A percentile compares a stretch with the other conserved stretches of the same genome.
These are phyloP conservation scores for Monotropa hypopitys DNA, from an alignment of 179 eudicot genomes.

Conservation along the genomic window DNA sequence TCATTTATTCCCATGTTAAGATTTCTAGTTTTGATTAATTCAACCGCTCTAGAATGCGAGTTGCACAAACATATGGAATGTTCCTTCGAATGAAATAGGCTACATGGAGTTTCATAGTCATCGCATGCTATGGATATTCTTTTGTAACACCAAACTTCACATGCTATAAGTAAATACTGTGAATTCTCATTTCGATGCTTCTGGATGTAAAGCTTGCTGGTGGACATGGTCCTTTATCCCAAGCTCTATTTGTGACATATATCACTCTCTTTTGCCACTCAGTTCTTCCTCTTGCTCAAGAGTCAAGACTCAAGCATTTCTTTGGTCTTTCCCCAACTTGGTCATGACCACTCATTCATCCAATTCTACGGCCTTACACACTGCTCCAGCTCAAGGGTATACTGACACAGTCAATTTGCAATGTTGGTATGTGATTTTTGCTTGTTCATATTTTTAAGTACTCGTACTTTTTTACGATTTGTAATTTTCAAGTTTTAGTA, in stretches of 20 bases:
- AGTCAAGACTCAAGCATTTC: not conserved
- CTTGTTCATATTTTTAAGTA: too few relatives aligned
- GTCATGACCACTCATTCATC: slow-evolving; percentile 94
- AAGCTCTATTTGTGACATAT: not conserved
- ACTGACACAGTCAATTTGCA: slow-evolving; percentile 63
- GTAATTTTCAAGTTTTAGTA: too few relatives aligned
- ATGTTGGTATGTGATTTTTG: too few relatives aligned
- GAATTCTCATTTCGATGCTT: not conserved
- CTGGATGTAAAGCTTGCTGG: not conserved
- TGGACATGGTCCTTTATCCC: not conserved
- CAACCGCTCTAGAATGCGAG: not conserved
- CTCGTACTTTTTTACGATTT: too few relatives aligned
- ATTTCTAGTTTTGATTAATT: not conserved
- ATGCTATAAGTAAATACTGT: not conserved
- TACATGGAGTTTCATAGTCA: not conserved
- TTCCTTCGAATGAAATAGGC: not conserved
- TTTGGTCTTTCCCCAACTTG: slow-evolving; percentile 54
- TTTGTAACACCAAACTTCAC: not conserved
- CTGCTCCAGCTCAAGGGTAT: slow-evolving; percentile 92
- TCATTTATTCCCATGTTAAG: not conserved
- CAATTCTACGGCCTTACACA: slow-evolving; percentile 85
- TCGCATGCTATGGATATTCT: not conserved
- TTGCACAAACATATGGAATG: not conserved
- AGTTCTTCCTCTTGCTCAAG: not conserved
- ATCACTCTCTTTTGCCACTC: not conserved